Evolutionary conservation across 1,139 yeast genomes (phyloP).

Genomic region (Kodamaea fungicola): DNA sequence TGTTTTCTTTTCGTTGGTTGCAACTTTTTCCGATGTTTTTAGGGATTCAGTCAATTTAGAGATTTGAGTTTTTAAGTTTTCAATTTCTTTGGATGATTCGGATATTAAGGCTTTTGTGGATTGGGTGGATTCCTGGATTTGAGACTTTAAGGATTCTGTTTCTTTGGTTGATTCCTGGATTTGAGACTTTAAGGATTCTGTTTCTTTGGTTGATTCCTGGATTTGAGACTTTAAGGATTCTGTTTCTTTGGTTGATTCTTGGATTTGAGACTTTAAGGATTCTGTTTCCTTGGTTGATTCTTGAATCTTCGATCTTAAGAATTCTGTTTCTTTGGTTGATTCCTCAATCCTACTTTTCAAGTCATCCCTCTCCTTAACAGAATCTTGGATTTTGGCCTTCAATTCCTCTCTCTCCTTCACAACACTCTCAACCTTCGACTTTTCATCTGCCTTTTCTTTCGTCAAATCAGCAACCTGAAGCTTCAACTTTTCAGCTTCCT

Average conservation of each 20-base stretch:
- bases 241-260: conserved; percentile 9
- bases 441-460: neutral
- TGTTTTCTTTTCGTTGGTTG: neutral
- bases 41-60: neutral
- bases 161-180: neutral
- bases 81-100: neutral
- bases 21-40: neutral
- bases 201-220: neutral
- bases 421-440: neutral
- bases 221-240: conserved; percentile 9
- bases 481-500: neutral
- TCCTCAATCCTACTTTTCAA: neutral
- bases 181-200: conserved; percentile 1
- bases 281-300: neutral
- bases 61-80: neutral
- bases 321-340: neutral
- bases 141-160: neutral
- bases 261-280: conserved; percentile 5
- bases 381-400: too few species aligned
- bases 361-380: too few species aligned
- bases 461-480: neutral
- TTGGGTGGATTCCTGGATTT: too few species aligned
- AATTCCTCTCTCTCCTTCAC: too few species aligned
- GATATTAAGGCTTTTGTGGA: neutral
- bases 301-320: neutral